phyloP scores from a whole-genome alignment of 352 stramenopile genomes.

The Phytophthora multivora region DNA sequence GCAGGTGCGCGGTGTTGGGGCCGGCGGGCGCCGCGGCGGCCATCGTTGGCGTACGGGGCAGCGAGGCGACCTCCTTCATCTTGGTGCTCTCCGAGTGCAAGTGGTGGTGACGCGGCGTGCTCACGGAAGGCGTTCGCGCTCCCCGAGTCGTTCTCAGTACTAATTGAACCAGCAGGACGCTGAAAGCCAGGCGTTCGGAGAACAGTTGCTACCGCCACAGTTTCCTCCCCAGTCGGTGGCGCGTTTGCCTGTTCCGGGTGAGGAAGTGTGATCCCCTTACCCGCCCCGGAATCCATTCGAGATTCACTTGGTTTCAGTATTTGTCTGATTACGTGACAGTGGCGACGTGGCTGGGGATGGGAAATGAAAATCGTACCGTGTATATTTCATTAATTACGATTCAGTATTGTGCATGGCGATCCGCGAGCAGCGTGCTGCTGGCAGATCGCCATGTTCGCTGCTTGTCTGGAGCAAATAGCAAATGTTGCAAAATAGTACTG shows the following conservation, averaged over 20 bases:
- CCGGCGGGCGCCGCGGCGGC: slow-evolving; percentile 22
- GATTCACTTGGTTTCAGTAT: slow-evolving; percentile 17
- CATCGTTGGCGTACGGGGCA: slow-evolving; percentile 29
- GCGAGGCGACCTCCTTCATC: slow-evolving; percentile 31
- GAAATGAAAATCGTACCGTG: background rate
- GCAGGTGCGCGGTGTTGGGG: slow-evolving; percentile 14
- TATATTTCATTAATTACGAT: background rate
- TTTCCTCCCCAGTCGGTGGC: background rate
- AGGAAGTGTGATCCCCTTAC: background rate
- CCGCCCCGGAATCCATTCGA: background rate
- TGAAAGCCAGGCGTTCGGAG: background rate
- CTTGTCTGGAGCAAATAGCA: too few relatives aligned
- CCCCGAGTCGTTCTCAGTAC: slow-evolving; percentile 3
- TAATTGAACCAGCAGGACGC: slow-evolving; percentile 7
- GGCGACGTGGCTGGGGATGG: slow-evolving; percentile 13
- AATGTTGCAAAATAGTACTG: background rate
- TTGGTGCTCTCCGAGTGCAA: slow-evolving; percentile 5
- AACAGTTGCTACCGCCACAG: slow-evolving; percentile 15
- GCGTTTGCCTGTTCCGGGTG: background rate
- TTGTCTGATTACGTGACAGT: slow-evolving; percentile 18
- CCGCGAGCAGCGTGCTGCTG: background rate
- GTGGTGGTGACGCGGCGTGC: slow-evolving; percentile 40
- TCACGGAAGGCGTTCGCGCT: slow-evolving; percentile 28
- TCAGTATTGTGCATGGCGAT: background rate
- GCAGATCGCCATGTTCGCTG: too few relatives aligned